Percentiles rank a stretch among this genome's conserved stretches.
Conservation (phyloP, 1,284 basidiomycete genomes). For the Rhodotorula mucilaginosa region DNA sequence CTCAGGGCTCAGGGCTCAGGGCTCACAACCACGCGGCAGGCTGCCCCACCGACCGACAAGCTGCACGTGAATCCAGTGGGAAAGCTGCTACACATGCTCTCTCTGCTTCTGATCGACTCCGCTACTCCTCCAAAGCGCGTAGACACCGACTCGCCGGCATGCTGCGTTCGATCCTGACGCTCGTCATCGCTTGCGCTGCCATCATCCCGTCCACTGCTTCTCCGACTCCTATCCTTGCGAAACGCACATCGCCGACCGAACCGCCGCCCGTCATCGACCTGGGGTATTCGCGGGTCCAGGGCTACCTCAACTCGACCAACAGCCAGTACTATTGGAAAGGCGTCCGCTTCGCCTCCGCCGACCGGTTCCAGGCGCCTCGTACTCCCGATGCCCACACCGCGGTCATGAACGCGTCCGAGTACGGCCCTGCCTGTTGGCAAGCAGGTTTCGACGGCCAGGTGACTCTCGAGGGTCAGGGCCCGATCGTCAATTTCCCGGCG, state of each 20-base stretch:
- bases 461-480: not conserved
- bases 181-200: too few relatives aligned
- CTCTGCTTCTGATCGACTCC: too few relatives aligned
- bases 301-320: not conserved
- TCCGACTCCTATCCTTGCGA: not conserved
- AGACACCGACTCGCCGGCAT: too few relatives aligned
- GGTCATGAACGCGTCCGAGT: not conserved
- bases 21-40: too few relatives aligned
- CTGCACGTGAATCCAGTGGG: too few relatives aligned
- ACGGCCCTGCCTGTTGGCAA: not conserved
- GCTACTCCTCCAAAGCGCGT: too few relatives aligned
- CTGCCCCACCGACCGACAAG: too few relatives aligned
- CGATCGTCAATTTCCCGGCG: not conserved
- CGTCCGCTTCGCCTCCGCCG: slow-evolving; percentile 3
- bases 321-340: slow-evolving; percentile 1
- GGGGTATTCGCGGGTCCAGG: not conserved
- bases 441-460: not conserved
- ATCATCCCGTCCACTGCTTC: too few relatives aligned
- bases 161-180: too few relatives aligned
- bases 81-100: too few relatives aligned
- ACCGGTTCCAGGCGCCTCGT: slow-evolving; percentile 7
- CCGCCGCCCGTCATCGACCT: slow-evolving; percentile 8
- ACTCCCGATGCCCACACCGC: not conserved
- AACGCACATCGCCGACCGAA: not conserved
- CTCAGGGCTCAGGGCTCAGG: too few relatives aligned